phyloP scores from a whole-genome alignment of 139 green algal genomes.

The Chlorella sorokiniana region DNA sequence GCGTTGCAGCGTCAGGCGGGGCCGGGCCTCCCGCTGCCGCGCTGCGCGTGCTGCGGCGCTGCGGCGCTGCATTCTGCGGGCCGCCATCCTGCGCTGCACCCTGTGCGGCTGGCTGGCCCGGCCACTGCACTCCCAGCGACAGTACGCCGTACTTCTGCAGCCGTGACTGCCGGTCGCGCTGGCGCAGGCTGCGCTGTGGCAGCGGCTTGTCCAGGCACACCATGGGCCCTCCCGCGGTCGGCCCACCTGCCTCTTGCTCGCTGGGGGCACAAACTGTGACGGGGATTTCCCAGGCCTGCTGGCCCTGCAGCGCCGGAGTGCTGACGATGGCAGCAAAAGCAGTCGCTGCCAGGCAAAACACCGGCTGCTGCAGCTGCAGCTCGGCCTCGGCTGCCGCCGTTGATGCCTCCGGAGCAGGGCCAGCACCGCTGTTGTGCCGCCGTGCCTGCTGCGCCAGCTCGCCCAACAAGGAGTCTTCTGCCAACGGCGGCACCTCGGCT shows the following conservation, averaged over 20 bases:
- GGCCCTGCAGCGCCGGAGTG: not conserved
- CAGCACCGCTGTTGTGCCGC: constrained; percentile 1
- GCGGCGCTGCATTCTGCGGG: constrained; percentile 5
- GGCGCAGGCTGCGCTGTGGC: not conserved
- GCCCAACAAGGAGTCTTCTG: not conserved
- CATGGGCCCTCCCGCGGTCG: not conserved
- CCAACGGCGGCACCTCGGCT: not conserved
- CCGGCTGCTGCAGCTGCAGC: not conserved
- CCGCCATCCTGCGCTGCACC: not conserved
- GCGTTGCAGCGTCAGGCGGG: not conserved
- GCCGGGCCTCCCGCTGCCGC: not conserved
- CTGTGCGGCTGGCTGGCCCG: not conserved
- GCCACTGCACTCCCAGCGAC: not conserved
- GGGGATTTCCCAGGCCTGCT: constrained; percentile 25
- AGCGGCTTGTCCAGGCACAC: constrained; percentile 46
- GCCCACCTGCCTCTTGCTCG: not conserved
- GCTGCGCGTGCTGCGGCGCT: not conserved
- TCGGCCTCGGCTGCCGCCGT: not conserved
- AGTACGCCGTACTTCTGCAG: constrained; percentile 52
- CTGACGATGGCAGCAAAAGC: not conserved
- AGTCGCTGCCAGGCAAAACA: constrained; percentile 5
- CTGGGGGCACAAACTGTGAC: not conserved
- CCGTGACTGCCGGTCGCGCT: constrained; percentile 36
- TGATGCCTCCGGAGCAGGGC: not conserved
- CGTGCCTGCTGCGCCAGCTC: not conserved